phyloP scores from a whole-genome alignment of 2,329 filamentous ascomycete species.

The Colletotrichum filicis region DNA sequence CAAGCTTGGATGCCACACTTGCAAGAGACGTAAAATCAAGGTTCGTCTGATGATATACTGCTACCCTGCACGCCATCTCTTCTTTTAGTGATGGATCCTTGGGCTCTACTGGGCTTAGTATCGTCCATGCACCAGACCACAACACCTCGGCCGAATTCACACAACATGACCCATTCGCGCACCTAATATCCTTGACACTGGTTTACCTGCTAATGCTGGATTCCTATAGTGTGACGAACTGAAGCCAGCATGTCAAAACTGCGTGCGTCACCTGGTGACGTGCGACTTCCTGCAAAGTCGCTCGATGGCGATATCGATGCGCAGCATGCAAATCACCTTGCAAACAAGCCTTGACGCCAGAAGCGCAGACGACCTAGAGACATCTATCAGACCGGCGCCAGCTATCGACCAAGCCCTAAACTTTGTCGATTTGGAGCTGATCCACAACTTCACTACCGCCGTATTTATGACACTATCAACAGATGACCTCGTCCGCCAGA shows the following conservation, averaged over 20 bases:
- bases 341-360: neutral
- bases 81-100: neutral
- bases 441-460: slow-evolving; percentile 63
- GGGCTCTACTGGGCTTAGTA: no score
- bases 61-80: neutral
- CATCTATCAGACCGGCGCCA: neutral
- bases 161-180: neutral
- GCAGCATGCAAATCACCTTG: slow-evolving; percentile 9
- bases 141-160: neutral
- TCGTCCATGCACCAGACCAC: neutral
- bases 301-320: neutral
- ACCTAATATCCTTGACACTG: neutral
- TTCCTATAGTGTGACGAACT: slow-evolving; percentile 40
- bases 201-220: neutral
- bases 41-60: slow-evolving; percentile 9
- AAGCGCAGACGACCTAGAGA: neutral
- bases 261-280: slow-evolving; percentile 39
- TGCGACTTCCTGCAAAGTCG: slow-evolving; percentile 39
- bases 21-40: slow-evolving; percentile 66
- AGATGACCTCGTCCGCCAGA: slow-evolving; percentile 51
- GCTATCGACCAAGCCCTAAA: slow-evolving; percentile 44
- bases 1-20: slow-evolving; percentile 62
- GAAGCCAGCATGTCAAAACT: slow-evolving; percentile 41
- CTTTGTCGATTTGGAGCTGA: slow-evolving; percentile 59
- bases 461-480: slow-evolving; percentile 59